Percentiles rank a stretch among this genome's conserved stretches.
These are phyloP conservation scores for Penicillium odoratum DNA, from an alignment of 495 filamentous ascomycete genomes.

Conservation along the genomic window DNA sequence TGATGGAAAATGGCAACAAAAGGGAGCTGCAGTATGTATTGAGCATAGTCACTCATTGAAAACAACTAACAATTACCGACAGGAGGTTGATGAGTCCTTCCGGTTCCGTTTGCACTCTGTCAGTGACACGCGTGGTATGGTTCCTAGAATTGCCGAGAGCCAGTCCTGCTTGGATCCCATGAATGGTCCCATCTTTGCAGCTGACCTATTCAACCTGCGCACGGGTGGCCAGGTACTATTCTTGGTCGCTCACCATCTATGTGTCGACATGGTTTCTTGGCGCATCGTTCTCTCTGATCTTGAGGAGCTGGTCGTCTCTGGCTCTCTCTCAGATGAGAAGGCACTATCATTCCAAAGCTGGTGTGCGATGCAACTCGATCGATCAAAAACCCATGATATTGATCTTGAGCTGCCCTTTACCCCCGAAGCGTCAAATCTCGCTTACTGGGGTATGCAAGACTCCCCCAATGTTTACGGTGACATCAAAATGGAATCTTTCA, in stretches of 20 bases:
- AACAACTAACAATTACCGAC: conserved; percentile 16
- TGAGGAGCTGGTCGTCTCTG: conserved; percentile 56
- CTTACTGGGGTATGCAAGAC: conserved; percentile 56
- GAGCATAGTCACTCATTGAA: background rate
- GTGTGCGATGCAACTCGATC: conserved; percentile 49
- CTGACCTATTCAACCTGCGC: conserved; percentile 53
- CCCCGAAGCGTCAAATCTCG: conserved; percentile 32
- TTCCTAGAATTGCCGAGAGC: conserved; percentile 35
- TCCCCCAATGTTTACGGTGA: conserved; percentile 50
- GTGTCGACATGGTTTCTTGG: conserved; percentile 73
- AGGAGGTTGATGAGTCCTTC: conserved; percentile 47
- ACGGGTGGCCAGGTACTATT: conserved; percentile 59
- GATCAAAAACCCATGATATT: conserved; percentile 28
- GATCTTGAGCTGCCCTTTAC: conserved; percentile 34
- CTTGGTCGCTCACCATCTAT: conserved; percentile 66
- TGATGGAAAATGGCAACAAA: conserved; percentile 45
- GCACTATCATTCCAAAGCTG: conserved; percentile 65
- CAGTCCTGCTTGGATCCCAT: conserved; percentile 43
- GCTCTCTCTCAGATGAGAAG: conserved; percentile 37
- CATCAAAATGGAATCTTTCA: conserved; percentile 43
- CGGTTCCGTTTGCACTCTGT: conserved; percentile 36
- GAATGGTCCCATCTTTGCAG: conserved; percentile 45
- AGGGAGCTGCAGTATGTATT: conserved; percentile 32
- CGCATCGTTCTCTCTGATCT: conserved; percentile 65
- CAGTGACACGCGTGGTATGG: conserved; percentile 32